Evolutionary conservation across 192 early-diverging fungal species (phyloP).

Genomic region (Obelidium mucronatum): DNA sequence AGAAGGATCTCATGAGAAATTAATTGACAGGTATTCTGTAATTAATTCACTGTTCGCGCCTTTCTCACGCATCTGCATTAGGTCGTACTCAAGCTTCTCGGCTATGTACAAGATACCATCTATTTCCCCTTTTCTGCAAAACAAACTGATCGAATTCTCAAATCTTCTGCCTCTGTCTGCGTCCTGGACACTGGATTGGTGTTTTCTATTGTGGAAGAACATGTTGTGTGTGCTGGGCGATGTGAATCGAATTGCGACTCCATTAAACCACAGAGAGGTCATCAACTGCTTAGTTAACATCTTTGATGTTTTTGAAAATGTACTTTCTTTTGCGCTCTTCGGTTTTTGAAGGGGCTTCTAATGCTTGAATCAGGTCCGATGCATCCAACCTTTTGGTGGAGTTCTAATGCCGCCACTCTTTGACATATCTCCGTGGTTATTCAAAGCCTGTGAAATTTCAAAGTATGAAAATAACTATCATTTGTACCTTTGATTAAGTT

Average conservation of each 20-base stretch:
- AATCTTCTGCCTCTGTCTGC: conserved; percentile 46
- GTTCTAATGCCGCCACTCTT: conserved; percentile 72
- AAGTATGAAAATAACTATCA: conserved; percentile 48
- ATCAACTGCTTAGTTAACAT: conserved; percentile 71
- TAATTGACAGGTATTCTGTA: conserved; percentile 12
- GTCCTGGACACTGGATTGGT: conserved; percentile 16
- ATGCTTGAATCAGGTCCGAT: conserved; percentile 63
- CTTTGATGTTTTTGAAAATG: conserved; percentile 69
- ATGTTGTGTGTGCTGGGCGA: conserved; percentile 79
- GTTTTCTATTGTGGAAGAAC: conserved; percentile 76
- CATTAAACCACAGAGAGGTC: conserved; percentile 67
- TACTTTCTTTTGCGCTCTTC: too few relatives aligned
- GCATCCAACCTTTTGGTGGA: conserved; percentile 62
- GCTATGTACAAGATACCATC: conserved; percentile 12
- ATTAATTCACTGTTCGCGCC: neutral
- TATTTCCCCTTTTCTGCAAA: conserved; percentile 3
- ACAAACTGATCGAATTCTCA: conserved; percentile 59
- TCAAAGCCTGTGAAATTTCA: conserved; percentile 71
- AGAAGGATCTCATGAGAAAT: conserved; percentile 7
- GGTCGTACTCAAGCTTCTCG: neutral
- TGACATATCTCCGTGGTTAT: conserved; percentile 80
- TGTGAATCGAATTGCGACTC: conserved; percentile 69
- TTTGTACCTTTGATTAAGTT: too few relatives aligned
- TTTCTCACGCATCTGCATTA: neutral
- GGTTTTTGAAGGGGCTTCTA: too few relatives aligned